A percentile compares a stretch with the other conserved stretches of the same genome.
These are phyloP conservation scores for Tubosaeta sp. DNA, from an alignment of 768 basidiomycete genomes.

Conservation along the genomic window DNA sequence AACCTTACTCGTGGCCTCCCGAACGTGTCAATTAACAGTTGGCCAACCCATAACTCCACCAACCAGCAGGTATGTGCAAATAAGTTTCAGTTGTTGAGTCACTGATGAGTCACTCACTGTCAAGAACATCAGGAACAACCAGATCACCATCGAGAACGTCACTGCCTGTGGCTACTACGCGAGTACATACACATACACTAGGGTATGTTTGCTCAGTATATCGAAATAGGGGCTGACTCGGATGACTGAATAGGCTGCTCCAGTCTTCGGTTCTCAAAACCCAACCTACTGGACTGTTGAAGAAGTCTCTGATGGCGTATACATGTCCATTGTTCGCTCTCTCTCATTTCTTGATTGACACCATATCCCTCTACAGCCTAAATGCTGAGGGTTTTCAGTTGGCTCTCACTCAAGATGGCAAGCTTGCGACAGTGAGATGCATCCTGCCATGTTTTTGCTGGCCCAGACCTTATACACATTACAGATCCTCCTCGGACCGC, in stretches of 20 bases:
- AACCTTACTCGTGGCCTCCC: background rate
- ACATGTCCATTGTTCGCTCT: background rate
- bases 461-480: background rate
- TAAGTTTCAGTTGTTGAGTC: background rate
- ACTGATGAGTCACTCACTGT: background rate
- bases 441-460: background rate
- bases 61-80: background rate
- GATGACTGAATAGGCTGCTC: background rate
- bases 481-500: background rate
- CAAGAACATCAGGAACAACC: background rate
- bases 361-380: background rate
- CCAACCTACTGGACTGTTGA: background rate
- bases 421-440: background rate
- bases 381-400: background rate
- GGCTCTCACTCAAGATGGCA: background rate
- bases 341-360: background rate
- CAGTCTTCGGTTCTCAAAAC: background rate
- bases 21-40: background rate
- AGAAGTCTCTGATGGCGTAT: background rate
- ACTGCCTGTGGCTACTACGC: background rate
- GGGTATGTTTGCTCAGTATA: background rate
- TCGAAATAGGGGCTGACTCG: background rate
- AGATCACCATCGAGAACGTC: background rate
- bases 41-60: too few relatives aligned
- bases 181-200: background rate